Conservation (phyloP, 306 rosid genomes). For the Macrotyloma uniflorum region DNA sequence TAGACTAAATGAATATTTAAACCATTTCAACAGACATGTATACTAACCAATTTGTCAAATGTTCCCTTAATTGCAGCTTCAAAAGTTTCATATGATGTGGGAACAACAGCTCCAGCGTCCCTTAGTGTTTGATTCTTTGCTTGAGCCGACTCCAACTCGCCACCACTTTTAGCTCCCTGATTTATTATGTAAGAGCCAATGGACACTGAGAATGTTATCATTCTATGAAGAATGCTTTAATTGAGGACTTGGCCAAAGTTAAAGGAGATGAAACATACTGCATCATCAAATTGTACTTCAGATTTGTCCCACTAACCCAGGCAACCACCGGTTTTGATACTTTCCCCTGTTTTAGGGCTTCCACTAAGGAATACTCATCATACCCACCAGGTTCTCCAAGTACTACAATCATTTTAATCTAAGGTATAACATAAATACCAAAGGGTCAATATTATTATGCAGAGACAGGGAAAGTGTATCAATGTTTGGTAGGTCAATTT, state of each 20-base stretch:
- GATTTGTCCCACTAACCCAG: constrained; percentile 99
- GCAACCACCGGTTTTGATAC: constrained; percentile 95
- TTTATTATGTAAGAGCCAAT: constrained; percentile 18
- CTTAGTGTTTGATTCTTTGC: constrained; percentile 90
- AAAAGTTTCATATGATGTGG: constrained; percentile 85
- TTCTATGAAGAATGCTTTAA: constrained; percentile 20
- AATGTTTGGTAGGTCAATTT: constrained; percentile 16
- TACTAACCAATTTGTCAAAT: constrained; percentile 79
- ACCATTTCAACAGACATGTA: constrained; percentile 27
- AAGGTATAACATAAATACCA: neutral
- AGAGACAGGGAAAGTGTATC: constrained; percentile 23
- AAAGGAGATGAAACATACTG: constrained; percentile 65
- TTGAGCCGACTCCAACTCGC: constrained; percentile 96
- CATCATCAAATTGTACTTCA: constrained; percentile 99
- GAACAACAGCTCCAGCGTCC: constrained; percentile 97
- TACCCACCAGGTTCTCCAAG: constrained; percentile 97
- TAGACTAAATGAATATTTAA: too few species aligned
- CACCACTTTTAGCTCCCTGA: constrained; percentile 99
- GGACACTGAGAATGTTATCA: constrained; percentile 36
- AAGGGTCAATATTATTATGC: too few species aligned
- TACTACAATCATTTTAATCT: constrained; percentile 92
- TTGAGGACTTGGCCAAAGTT: constrained; percentile 28
- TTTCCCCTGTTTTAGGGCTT: constrained; percentile 92
- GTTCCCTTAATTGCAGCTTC: constrained; percentile 81
- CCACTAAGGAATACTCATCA: constrained; percentile 96